Percentiles rank a stretch among this genome's conserved stretches.
Evolutionary conservation across 202 grass and related monocot genomes (phyloP).

Genomic region (Thinopyrum obtusiflorum): DNA sequence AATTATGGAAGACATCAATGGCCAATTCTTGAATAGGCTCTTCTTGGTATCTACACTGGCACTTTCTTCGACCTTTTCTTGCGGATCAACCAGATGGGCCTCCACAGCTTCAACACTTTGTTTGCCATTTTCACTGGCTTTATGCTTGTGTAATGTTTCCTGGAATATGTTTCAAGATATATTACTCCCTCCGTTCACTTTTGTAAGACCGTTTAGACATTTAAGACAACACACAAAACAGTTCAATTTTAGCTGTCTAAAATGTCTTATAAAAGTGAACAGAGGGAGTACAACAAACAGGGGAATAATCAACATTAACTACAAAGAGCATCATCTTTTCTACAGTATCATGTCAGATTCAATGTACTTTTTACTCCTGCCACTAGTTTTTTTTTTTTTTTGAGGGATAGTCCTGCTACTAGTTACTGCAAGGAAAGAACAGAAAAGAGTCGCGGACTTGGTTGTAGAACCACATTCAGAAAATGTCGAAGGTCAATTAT

Average conservation of each 20-base stretch:
- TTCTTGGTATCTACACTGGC: conserved; percentile 25
- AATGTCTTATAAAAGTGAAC: too few species aligned
- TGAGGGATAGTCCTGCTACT: too few species aligned
- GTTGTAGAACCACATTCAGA: too few species aligned
- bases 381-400: too few species aligned
- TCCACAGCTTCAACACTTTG: conserved; percentile 42
- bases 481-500: too few species aligned
- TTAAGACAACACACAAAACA: too few species aligned
- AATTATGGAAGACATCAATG: conserved; percentile 83
- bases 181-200: background rate
- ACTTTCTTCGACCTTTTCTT: conserved; percentile 30
- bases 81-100: conserved; percentile 28
- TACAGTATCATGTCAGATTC: too few species aligned
- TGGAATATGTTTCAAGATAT: conserved; percentile 27
- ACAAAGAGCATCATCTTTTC: too few species aligned
- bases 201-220: too few species aligned
- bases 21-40: conserved; percentile 76
- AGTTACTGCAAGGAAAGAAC: too few species aligned
- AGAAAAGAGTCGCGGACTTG: background rate
- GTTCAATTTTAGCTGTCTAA: too few species aligned
- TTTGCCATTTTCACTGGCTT: background rate
- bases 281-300: background rate
- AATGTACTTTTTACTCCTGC: too few species aligned
- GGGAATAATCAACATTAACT: background rate
- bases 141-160: conserved; percentile 86